Evolutionary conservation across 768 basidiomycete genomes (phyloP).

Genomic region (Leccinum boreale): DNA sequence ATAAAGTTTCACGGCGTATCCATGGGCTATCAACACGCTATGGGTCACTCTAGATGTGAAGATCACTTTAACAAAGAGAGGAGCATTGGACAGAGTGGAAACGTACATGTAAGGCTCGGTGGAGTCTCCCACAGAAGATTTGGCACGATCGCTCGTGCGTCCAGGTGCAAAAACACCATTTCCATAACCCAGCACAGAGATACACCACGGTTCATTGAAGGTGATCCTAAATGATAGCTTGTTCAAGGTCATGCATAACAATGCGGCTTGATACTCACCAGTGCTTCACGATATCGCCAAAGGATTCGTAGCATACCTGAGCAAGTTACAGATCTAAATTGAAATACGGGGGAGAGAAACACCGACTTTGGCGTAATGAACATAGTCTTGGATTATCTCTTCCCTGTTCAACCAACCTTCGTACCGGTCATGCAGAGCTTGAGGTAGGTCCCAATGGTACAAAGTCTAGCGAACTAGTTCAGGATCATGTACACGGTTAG

Average conservation of each 20-base stretch:
- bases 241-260: conserved; percentile 10
- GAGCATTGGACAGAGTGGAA: background rate
- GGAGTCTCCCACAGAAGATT: conserved; percentile 62
- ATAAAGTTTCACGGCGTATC: conserved; percentile 65
- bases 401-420: background rate
- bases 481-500: background rate
- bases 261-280: conserved; percentile 43
- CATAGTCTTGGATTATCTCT: conserved; percentile 52
- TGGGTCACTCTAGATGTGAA: conserved; percentile 56
- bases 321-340: background rate
- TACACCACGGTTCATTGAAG: conserved; percentile 79
- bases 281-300: conserved; percentile 76
- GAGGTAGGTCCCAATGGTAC: background rate
- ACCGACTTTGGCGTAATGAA: conserved; percentile 52
- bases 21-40: conserved; percentile 67
- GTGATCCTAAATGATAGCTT: conserved; percentile 51
- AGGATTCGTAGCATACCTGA: conserved; percentile 71
- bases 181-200: conserved; percentile 67
- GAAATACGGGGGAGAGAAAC: background rate
- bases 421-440: background rate
- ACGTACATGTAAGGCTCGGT: conserved; percentile 73
- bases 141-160: conserved; percentile 59
- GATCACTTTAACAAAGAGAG: background rate
- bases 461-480: background rate
- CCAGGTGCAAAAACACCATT: conserved; percentile 74